These are phyloP conservation scores for Boletus patriciae DNA, from an alignment of 768 basidiomycete species.

Conservation along the genomic window DNA sequence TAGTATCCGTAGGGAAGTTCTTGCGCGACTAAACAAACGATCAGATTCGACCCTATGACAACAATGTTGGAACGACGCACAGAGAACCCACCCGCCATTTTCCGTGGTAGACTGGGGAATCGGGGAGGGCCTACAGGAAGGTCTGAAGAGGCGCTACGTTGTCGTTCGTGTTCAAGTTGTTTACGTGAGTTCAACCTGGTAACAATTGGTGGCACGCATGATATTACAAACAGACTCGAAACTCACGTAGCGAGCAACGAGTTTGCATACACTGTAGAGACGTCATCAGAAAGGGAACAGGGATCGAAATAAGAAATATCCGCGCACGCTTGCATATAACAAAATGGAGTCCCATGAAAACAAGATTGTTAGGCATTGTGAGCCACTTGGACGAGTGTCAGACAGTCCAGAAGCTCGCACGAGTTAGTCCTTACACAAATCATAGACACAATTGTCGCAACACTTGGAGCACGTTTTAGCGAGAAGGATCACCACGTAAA, in stretches of 20 bases:
- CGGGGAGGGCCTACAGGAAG: constrained; percentile 28
- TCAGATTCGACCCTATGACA: neutral
- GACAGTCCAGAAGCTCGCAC: neutral
- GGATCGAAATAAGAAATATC: neutral
- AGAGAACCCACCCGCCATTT: neutral
- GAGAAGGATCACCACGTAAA: neutral
- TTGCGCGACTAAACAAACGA: neutral
- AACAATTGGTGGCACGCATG: neutral
- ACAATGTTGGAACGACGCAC: constrained; percentile 8
- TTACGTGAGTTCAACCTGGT: constrained; percentile 41
- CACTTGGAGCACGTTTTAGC: constrained; percentile 22
- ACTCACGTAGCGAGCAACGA: constrained; percentile 47
- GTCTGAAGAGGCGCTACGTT: constrained; percentile 30
- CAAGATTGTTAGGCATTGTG: constrained; percentile 44
- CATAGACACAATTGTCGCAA: constrained; percentile 43
- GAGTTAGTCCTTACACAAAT: constrained; percentile 37
- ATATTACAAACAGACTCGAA: neutral
- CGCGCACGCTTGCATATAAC: constrained; percentile 50
- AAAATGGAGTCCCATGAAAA: constrained; percentile 55
- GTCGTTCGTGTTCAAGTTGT: constrained; percentile 31
- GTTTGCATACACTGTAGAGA: constrained; percentile 46
- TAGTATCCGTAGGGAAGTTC: no score
- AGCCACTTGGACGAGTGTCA: constrained; percentile 40
- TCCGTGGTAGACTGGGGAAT: constrained; percentile 20
- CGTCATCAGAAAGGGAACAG: neutral